Base-by-base conservation (phyloP, 208 protist genomes). In the Leishmania aethiopica region DNA sequence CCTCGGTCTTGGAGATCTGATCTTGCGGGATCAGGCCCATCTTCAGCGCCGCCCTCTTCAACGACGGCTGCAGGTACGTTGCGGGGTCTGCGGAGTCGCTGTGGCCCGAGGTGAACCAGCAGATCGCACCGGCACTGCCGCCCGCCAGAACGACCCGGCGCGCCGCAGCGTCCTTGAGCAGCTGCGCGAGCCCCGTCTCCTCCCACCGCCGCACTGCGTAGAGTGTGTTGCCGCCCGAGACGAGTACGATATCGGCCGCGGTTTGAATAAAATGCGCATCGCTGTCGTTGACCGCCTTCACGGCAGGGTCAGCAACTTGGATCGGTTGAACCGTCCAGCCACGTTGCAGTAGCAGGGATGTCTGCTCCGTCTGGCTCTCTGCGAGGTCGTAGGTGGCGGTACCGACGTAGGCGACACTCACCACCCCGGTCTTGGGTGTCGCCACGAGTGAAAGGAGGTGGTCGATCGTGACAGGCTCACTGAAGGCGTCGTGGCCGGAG, bases 221-320 rank as follows among this genome's bases (percentile, higher is more conserved):
- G 49, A 98, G 92, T 15, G 93, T 98, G 86, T 98, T 98, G 75
- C 96, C 96, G 11, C 95, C 96, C 13, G 92, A 94, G 7, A 96
- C 91, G 28, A 98, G 69, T 57, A 98, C 76, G 25, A 96, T 85
- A 66, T 97, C 92, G 0, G 95, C 96, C 35, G 75, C 40, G 28
- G 80, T 53, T 35, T 82, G 42, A 22, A 93, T 64, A 47, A 92
- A 87, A 25, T 86, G 70, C 19, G 72, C 81, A 42, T 93, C 88
- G 19, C 45, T 79, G 35, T 81, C 84, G 53, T 84, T 78, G 13
- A 88, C 85, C 32, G 47, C 1, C 11, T 3, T 79, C n/a, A 81
- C 80, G 28, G 78, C 77, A 2, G 90, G 89, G 66, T 97, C 91
- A 15, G 94, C 94, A 7, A 97, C 87, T 49, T 80, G 55, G 37